phyloP scores from a whole-genome alignment of 495 filamentous ascomycete genomes.

The Thermochaetoides thermophila region DNA sequence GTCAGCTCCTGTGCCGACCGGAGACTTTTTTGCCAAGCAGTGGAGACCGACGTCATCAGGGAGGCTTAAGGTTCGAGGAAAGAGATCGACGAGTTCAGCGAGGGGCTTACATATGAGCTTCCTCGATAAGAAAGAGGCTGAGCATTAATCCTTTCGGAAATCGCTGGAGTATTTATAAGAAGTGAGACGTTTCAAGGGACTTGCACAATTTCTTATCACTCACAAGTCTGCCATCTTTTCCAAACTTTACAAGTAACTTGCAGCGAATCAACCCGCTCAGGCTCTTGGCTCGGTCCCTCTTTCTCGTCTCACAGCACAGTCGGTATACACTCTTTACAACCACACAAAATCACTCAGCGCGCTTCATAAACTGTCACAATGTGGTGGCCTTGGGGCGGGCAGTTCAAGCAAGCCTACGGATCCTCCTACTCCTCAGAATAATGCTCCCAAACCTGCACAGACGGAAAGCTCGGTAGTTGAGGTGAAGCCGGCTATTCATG shows the following conservation, averaged over 20 bases:
- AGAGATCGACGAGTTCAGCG: too few relatives aligned
- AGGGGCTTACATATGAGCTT: too few relatives aligned
- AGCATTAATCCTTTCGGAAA: constrained; percentile 1
- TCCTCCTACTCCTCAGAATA: constrained; percentile 1
- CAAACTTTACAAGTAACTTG: neutral
- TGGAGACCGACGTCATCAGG: neutral
- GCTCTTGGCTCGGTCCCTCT: neutral
- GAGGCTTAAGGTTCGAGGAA: too few relatives aligned
- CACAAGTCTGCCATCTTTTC: neutral
- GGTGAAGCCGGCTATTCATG: too few relatives aligned
- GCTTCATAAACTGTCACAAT: constrained; percentile 1
- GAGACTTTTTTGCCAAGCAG: neutral
- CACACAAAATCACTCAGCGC: neutral
- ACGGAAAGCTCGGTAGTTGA: constrained; percentile 7
- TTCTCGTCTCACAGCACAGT: neutral
- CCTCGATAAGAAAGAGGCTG: too few relatives aligned
- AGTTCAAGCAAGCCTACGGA: constrained; percentile 24
- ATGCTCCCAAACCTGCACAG: constrained; percentile 17
- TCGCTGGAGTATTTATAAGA: neutral
- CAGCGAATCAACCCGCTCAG: neutral
- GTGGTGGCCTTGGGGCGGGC: constrained; percentile 28
- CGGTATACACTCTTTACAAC: neutral
- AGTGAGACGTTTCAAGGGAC: too few relatives aligned
- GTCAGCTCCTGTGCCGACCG: neutral
- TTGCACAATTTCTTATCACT: too few relatives aligned